These are phyloP conservation scores for Annulohypoxylon stygium DNA, from an alignment of 495 filamentous ascomycete genomes.

Conservation along the genomic window DNA sequence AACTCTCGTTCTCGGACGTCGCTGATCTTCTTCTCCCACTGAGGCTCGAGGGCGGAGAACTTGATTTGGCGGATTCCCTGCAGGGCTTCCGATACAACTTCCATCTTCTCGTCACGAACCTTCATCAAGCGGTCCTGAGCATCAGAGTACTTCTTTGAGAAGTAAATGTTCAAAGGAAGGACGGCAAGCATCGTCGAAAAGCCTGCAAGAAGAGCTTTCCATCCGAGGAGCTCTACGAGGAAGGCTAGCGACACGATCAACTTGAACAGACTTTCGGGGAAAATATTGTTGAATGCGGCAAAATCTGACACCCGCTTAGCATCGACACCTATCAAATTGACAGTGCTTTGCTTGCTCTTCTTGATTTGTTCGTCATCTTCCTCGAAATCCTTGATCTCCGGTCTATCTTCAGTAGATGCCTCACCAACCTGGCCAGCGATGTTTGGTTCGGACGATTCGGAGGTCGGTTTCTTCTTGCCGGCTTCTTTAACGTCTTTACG, in stretches of 20 bases:
- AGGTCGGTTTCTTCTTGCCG: slow-evolving; percentile 52
- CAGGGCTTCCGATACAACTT: slow-evolving; percentile 81
- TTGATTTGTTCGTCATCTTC: slow-evolving; percentile 64
- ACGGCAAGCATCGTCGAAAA: slow-evolving; percentile 72
- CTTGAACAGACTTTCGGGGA: slow-evolving; percentile 70
- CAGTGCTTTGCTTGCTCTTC: slow-evolving; percentile 78
- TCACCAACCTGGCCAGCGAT: slow-evolving; percentile 45
- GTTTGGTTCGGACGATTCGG: slow-evolving; percentile 42
- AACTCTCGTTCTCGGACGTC: slow-evolving; percentile 76
- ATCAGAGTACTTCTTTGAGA: slow-evolving; percentile 73
- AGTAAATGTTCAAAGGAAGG: slow-evolving; percentile 76
- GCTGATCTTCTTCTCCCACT: slow-evolving; percentile 83
- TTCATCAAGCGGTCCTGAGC: slow-evolving; percentile 84
- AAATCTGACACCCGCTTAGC: slow-evolving; percentile 80
- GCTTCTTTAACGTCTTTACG: slow-evolving; percentile 80
- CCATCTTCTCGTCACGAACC: slow-evolving; percentile 81
- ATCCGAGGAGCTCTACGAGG: slow-evolving; percentile 77
- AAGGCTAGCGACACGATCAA: slow-evolving; percentile 75
- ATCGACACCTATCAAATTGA: slow-evolving; percentile 86
- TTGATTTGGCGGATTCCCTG: slow-evolving; percentile 91
- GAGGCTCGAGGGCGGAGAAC: slow-evolving; percentile 82
- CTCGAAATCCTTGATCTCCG: slow-evolving; percentile 52
- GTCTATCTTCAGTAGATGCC: slow-evolving; percentile 40
- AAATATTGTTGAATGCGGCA: slow-evolving; percentile 72
- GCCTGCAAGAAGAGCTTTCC: slow-evolving; percentile 76